Percentiles rank a stretch among this genome's conserved stretches.
Conservation (phyloP, 768 basidiomycete genomes). For the Amanita polypyramis region DNA sequence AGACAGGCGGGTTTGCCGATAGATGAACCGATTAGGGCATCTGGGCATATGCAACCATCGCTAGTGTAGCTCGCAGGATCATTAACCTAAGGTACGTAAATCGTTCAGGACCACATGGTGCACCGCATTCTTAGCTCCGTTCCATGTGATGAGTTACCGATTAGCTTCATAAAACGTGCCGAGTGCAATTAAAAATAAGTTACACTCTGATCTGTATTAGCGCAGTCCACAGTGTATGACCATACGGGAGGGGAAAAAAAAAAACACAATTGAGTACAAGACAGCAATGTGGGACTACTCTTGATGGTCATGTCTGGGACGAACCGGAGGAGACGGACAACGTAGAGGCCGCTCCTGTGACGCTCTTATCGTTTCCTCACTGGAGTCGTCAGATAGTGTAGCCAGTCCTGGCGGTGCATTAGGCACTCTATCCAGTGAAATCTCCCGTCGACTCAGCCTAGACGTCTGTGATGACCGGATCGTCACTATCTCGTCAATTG, state of each 20-base stretch:
- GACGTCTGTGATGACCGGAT: conserved; percentile 1
- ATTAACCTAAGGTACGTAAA: not conserved
- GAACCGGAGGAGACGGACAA: not conserved
- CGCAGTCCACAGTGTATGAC: not conserved
- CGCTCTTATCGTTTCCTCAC: not conserved
- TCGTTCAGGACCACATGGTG: not conserved
- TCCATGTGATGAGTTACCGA: not conserved
- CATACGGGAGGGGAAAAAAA: not conserved
- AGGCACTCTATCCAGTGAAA: not conserved
- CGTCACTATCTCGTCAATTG: conserved; percentile 8
- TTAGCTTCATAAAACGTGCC: not conserved
- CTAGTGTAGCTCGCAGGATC: not conserved
- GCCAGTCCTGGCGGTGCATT: not conserved
- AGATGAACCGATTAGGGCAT: conserved; percentile 13
- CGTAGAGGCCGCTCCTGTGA: not conserved
- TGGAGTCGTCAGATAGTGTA: not conserved
- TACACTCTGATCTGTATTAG: not conserved
- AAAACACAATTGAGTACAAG: not conserved
- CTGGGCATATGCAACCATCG: conserved; percentile 1
- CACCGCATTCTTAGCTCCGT: not conserved
- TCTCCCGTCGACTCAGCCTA: conserved; percentile 16
- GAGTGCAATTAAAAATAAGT: conserved; percentile 4
- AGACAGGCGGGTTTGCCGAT: conserved; percentile 55
- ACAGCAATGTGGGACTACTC: not conserved
- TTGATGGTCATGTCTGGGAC: not conserved